A percentile compares a stretch with the other conserved stretches of the same genome.
Evolutionary conservation across 768 basidiomycete genomes (phyloP).

Genomic region (Stropharia rugosoannulata): DNA sequence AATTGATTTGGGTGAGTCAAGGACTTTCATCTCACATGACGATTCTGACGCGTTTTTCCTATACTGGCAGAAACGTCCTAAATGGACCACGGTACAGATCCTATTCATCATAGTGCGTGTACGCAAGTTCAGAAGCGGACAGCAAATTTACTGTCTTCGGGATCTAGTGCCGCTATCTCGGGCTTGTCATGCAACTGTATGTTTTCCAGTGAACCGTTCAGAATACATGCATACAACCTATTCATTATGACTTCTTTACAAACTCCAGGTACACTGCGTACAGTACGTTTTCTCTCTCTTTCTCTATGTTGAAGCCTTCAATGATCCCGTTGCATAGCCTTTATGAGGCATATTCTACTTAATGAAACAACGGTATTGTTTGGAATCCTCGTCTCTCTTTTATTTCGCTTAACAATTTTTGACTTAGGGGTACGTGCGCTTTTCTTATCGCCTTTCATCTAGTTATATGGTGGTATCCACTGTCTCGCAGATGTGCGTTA

Average conservation of each 20-base stretch:
- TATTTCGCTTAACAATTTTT: too few relatives aligned
- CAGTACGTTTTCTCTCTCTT: not conserved
- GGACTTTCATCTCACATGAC: not conserved
- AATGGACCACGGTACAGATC: conserved; percentile 2
- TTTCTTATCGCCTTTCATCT: not conserved
- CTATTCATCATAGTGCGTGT: conserved; percentile 5
- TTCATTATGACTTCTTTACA: not conserved
- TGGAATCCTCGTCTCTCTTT: too few relatives aligned
- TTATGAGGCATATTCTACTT: not conserved
- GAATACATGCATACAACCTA: not conserved
- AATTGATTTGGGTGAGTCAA: not conserved
- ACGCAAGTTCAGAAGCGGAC: not conserved
- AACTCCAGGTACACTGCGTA: not conserved
- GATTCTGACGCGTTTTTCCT: not conserved
- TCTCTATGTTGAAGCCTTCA: not conserved
- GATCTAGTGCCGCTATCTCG: conserved; percentile 3
- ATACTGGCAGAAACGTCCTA: not conserved
- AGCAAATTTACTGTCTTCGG: not conserved
- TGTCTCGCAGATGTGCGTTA: not conserved
- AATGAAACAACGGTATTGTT: not conserved
- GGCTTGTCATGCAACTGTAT: conserved; percentile 3
- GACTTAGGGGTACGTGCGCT: not conserved
- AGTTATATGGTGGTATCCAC: not conserved
- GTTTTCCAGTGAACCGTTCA: not conserved
- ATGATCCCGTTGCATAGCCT: not conserved